These are phyloP conservation scores for Trichoderma erinaceum DNA, from an alignment of 495 filamentous ascomycete genomes.

Conservation along the genomic window DNA sequence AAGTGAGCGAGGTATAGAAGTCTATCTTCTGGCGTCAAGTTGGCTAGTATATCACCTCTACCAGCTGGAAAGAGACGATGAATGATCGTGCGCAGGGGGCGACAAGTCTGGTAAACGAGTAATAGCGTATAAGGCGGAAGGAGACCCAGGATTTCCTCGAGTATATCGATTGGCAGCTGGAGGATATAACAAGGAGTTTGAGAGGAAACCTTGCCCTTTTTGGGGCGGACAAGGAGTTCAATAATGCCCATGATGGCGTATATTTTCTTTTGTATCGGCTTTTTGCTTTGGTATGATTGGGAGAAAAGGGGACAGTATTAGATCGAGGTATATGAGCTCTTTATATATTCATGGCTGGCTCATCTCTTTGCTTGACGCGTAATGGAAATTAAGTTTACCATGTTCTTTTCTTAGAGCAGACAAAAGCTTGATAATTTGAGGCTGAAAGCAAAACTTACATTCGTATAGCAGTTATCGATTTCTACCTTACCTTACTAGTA, in stretches of 20 bases:
- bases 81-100: neutral
- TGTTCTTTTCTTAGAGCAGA: no score
- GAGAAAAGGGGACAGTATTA: neutral
- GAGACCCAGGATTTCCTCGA: neutral
- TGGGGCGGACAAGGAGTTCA: neutral
- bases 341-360: neutral
- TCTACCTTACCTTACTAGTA: no score
- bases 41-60: neutral
- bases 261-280: neutral
- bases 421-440: no score
- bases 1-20: neutral
- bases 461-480: no score
- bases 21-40: neutral
- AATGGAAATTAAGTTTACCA: no score
- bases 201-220: neutral
- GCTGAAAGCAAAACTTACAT: no score
- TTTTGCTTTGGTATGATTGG: neutral
- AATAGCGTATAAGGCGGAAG: neutral
- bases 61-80: neutral
- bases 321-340: neutral
- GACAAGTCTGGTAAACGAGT: neutral
- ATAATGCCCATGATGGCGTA: neutral
- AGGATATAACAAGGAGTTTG: neutral
- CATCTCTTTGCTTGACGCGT: no score
- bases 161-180: neutral